Evolutionary conservation across 176 grass and related monocot genomes (phyloP).

Genomic region (Zizania latifolia): DNA sequence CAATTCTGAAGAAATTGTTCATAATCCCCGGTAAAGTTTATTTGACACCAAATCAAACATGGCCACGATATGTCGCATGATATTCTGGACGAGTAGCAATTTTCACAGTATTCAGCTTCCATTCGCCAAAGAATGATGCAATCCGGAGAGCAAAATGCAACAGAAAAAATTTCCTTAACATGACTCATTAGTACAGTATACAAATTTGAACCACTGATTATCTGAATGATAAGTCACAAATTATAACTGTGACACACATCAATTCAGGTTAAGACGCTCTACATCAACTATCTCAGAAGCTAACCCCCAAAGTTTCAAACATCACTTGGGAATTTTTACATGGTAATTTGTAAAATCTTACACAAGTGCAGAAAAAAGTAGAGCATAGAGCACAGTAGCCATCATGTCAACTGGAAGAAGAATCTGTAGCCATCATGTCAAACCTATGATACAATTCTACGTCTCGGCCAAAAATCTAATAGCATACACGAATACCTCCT

Average conservation of each 20-base stretch:
- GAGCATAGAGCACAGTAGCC: neutral
- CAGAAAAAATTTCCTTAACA: neutral
- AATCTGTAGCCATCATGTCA: slow-evolving; percentile 43
- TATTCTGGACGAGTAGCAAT: neutral
- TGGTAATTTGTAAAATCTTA: slow-evolving; percentile 19
- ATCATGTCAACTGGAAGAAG: slow-evolving; percentile 28
- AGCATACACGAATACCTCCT: slow-evolving; percentile 29
- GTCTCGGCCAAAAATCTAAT: slow-evolving; percentile 45
- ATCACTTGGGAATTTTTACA: slow-evolving; percentile 28
- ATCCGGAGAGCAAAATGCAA: neutral
- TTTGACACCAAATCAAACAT: neutral
- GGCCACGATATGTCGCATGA: neutral
- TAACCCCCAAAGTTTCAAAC: slow-evolving; percentile 40
- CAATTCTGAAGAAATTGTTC: no score
- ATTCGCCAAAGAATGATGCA: neutral
- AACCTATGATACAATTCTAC: slow-evolving; percentile 56
- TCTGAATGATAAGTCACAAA: slow-evolving; percentile 10
- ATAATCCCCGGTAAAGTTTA: neutral
- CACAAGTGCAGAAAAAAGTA: neutral
- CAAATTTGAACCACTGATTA: slow-evolving; percentile 25
- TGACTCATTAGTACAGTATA: neutral
- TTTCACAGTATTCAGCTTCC: neutral
- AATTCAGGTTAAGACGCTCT: slow-evolving; percentile 30
- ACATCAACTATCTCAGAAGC: slow-evolving; percentile 38
- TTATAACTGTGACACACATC: neutral